Evolutionary conservation across 306 rosid genomes (phyloP), one percentile per base, ranked within the genome.

Genomic region (Astragalus glycyphyllos): DNA sequence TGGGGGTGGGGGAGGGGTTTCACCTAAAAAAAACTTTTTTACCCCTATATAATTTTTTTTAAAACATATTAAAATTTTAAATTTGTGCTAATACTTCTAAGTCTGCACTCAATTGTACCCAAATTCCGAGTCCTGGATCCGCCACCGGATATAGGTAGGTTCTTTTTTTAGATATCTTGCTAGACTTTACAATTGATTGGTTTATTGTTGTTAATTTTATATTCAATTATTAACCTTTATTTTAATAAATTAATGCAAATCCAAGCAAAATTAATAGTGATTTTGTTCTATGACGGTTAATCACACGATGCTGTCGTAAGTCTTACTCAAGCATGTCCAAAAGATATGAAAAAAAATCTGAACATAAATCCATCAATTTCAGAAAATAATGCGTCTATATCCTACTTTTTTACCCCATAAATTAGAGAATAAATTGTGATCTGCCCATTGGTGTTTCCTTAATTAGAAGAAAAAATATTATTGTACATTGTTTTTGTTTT

Each of bases 391-490:
- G 81, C 42, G 60, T 69, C 79, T 68, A 79, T 71, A 58, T 37
- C 76, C 74, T 67, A 59, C 73, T 58, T 85, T 75, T 85, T 72
- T 49, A 62, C 56, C 59, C 12, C 34, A 29, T 80, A 69, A 58
- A 57, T 62, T 80, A 79, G 69, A 58, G 9, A 48, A 10, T 46
- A 77, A 69, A 53, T 45, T 45, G 64, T 69, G 65, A 54, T 68
- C 69, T 65, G 41, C 73, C 50, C 77, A 68, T 69, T 63, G 69
- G 47, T 79, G 84, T 77, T 82, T 72, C 44, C 48, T 74, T 3
- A 20, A 20, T 20, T 20, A 32, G 69, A 59, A 38, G 46, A 62
- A 57, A 59, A 58, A 69, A 72, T 70, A 77, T 75, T 63, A 77
- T 73, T 48, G 65, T 69, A 67, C 60, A 57, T 79, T 65, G 64